phyloP scores from a whole-genome alignment of 2,329 filamentous ascomycete genomes.

The Colletotrichum echinochloae region DNA sequence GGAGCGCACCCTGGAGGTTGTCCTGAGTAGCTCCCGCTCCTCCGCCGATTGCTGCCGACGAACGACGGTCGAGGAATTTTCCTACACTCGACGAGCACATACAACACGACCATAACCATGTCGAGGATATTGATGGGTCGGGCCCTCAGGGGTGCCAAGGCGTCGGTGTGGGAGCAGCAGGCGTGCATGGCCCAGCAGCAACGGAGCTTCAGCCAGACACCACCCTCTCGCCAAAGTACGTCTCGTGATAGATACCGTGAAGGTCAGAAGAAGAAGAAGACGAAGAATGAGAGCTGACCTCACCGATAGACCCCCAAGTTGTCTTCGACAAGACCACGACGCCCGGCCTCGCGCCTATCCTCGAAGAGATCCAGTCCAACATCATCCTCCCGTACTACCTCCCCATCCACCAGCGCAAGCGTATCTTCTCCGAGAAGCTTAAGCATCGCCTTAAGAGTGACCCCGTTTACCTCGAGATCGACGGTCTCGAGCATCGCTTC shows the following conservation, averaged over 20 bases:
- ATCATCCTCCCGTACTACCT: constrained; percentile 74
- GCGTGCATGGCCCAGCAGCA: constrained; percentile 37
- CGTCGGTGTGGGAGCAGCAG: constrained; percentile 35
- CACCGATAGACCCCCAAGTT: constrained; percentile 45
- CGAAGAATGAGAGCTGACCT: neutral
- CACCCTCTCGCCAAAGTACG: constrained; percentile 34
- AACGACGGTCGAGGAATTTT: constrained; percentile 6
- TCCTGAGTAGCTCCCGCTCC: constrained; percentile 9
- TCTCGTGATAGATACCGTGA: constrained; percentile 1
- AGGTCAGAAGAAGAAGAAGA: neutral
- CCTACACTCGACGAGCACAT: constrained; percentile 3
- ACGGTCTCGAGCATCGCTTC: constrained; percentile 67
- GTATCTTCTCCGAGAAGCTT: constrained; percentile 62
- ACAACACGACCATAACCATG: constrained; percentile 16
- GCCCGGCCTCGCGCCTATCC: constrained; percentile 63
- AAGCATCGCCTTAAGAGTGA: constrained; percentile 63
- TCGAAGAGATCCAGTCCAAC: constrained; percentile 66
- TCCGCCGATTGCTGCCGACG: constrained; percentile 20
- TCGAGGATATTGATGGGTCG: constrained; percentile 38
- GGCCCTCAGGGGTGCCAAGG: constrained; percentile 37
- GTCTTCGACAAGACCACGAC: constrained; percentile 66
- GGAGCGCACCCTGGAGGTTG: constrained; percentile 24
- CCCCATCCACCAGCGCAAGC: constrained; percentile 62
- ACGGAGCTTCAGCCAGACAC: constrained; percentile 39
- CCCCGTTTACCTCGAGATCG: constrained; percentile 69